Percentiles rank a stretch among this genome's conserved stretches.
These are phyloP conservation scores for Cetraspora pellucida DNA, from an alignment of 192 early-diverging fungal species.

Conservation along the genomic window DNA sequence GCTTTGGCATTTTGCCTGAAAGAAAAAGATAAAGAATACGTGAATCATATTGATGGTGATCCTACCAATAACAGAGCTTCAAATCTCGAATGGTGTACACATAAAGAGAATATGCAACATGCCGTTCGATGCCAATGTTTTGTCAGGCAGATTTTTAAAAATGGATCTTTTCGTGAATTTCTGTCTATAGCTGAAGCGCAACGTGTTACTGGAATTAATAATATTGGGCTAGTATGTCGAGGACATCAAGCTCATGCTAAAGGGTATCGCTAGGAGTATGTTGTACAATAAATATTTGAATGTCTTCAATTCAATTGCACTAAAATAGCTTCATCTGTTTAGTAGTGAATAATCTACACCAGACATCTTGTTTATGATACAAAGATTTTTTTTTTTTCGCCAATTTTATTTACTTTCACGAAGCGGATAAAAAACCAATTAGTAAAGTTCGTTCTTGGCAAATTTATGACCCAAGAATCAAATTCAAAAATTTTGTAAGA, in stretches of 20 bases:
- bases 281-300: background rate
- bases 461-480: too few relatives aligned
- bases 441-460: background rate
- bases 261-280: constrained; percentile 17
- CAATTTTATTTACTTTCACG: background rate
- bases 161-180: too few relatives aligned
- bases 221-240: constrained; percentile 19
- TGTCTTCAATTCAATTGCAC: background rate
- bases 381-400: background rate
- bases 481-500: too few relatives aligned
- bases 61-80: too few relatives aligned
- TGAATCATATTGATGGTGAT: too few relatives aligned
- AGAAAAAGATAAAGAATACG: too few relatives aligned
- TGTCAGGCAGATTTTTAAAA: too few relatives aligned
- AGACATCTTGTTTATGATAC: background rate
- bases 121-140: too few relatives aligned
- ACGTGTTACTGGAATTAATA: background rate
- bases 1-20: too few relatives aligned
- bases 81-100: too few relatives aligned
- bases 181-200: too few relatives aligned
- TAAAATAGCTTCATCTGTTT: constrained; percentile 10
- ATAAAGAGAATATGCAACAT: too few relatives aligned
- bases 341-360: background rate
- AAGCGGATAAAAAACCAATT: background rate
- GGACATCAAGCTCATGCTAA: background rate